Evolutionary conservation across 345 rosid genomes (phyloP), one percentile per base, ranked within the genome.

Genomic region (Aquilaria malaccensis): DNA sequence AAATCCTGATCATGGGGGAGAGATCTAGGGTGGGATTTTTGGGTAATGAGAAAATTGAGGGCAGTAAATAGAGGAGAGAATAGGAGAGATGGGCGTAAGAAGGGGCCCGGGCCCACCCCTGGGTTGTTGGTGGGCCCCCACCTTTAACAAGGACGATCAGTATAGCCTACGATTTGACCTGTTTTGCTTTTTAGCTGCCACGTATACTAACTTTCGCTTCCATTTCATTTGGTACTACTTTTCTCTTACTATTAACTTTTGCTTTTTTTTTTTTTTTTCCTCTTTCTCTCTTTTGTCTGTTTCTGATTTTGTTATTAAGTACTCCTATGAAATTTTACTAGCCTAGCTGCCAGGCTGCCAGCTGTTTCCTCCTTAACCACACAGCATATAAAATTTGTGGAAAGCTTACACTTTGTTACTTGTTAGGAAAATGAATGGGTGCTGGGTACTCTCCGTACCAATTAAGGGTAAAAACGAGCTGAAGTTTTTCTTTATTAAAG

Each of bases 151-250:
- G 83, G 84, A 80, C 90, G 83, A 85, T 67, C 68, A 37, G 80
- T 57, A 50, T 54, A 58, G 72, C 72, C 43, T 60, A 22, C 52
- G 82, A 78, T 82, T 86, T 87, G 88, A 81, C 92, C 63, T 72
- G 59, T 80, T 62, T 53, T 76, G 78, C 74, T 72, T 55, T 13
- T 61, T 72, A 73, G 59, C 67, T 77, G 86, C 89, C 95, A 85
- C 95, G 95, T 76, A 68, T 33, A 64, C 64, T 37, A 55, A 31
- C 29, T 13, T 64, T 59, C 65, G 58, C 67, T 67, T 62, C 59
- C 59, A 32, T 55, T 66, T 62, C 56, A 0, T 56, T 66, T 22
- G 22, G 22, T 22, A 22, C 22, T 22, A 22, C 22, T 22, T 22
- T 22, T 22, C 22, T 22, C 22, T 22, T 22, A 22, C 22, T 22